A percentile compares a stretch with the other conserved stretches of the same genome.
phyloP scores from a whole-genome alignment of 305 asterid species.

The Fraxinus nigra region DNA sequence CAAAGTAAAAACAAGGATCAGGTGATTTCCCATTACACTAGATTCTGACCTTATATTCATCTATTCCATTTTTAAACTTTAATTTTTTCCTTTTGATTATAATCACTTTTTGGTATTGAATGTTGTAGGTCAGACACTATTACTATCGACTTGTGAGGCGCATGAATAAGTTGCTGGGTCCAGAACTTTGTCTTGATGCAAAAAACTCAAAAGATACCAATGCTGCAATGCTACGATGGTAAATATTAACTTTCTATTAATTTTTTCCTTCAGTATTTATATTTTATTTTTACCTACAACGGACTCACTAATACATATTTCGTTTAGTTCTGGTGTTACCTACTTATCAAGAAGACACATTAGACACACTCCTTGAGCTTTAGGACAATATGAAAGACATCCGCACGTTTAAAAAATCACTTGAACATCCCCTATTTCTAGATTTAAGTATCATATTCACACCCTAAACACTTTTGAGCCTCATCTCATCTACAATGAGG shows the following conservation, averaged over 20 bases:
- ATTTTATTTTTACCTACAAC: not conserved
- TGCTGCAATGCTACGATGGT: slow-evolving; percentile 99
- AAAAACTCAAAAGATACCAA: slow-evolving; percentile 92
- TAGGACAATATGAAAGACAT: not conserved
- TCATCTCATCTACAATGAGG: not conserved
- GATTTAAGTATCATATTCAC: not conserved
- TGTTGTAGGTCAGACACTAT: slow-evolving; percentile 81
- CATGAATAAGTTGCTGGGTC: slow-evolving; percentile 97
- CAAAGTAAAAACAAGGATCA: slow-evolving; percentile 98
- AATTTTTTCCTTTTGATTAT: slow-evolving; percentile 13
- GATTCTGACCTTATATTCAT: slow-evolving; percentile 11
- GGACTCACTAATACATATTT: not conserved
- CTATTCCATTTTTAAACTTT: slow-evolving; percentile 3
- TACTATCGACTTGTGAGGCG: slow-evolving; percentile 97
- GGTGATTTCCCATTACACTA: slow-evolving; percentile 39
- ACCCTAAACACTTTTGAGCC: not conserved
- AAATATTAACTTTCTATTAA: slow-evolving; percentile 24
- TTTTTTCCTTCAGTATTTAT: not conserved
- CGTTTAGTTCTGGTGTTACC: not conserved
- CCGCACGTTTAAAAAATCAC: not conserved
- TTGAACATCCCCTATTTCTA: not conserved
- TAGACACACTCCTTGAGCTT: not conserved
- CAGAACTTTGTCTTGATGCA: slow-evolving; percentile 92
- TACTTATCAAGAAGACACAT: not conserved
- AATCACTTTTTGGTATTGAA: slow-evolving; percentile 23